Percentiles rank a stretch among this genome's conserved stretches.
phyloP scores from a whole-genome alignment of 164 flowering plant species.

The Stephania japonica region DNA sequence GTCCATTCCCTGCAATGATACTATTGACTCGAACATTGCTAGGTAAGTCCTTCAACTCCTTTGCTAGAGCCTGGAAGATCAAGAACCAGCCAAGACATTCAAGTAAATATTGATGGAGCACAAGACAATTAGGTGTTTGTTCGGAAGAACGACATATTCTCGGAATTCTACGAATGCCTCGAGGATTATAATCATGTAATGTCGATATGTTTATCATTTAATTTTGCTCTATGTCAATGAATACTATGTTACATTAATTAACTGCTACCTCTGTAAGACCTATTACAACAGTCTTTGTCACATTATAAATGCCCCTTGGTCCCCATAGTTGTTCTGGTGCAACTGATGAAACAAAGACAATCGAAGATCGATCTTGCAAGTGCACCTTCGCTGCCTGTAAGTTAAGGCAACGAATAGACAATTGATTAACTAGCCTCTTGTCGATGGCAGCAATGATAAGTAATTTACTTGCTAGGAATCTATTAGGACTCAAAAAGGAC shows the following conservation, averaged over 20 bases:
- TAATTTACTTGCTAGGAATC: no score
- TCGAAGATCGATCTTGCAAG: constrained; percentile 70
- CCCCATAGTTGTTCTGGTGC: constrained; percentile 48
- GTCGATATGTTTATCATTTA: no score
- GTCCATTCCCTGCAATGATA: constrained; percentile 79
- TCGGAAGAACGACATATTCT: no score
- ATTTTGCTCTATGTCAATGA: no score
- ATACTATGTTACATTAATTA: background rate
- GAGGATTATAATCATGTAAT: no score
- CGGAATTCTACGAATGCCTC: no score
- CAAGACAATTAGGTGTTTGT: no score
- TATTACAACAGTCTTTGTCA: constrained; percentile 92
- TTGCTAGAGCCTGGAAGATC: constrained; percentile 60
- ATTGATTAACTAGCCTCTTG: background rate
- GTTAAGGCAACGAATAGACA: background rate
- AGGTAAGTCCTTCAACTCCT: constrained; percentile 45
- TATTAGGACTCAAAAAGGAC: no score
- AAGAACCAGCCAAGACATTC: no score
- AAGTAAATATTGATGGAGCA: no score
- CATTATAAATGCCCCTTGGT: constrained; percentile 86
- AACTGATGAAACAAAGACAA: constrained; percentile 74
- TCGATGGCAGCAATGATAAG: no score
- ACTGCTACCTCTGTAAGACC: constrained; percentile 78
- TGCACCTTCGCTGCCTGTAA: constrained; percentile 81
- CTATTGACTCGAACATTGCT: constrained; percentile 81